Evolutionary conservation across 2,329 filamentous ascomycete genomes (phyloP).

Genomic region (Apiospora arundinis): DNA sequence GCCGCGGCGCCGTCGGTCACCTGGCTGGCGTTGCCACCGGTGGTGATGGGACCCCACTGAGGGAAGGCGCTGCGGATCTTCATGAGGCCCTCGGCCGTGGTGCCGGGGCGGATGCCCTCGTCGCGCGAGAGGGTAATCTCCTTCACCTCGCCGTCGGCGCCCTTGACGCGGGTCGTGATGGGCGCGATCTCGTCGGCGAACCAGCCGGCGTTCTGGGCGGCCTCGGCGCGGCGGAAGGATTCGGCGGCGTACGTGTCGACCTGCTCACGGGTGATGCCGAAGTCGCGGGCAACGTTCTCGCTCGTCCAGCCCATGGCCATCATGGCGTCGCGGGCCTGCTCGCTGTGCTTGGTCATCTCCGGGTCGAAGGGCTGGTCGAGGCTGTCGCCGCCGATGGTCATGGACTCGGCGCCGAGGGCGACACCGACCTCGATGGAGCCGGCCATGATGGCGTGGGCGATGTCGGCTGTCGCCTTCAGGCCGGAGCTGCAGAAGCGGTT

Average conservation of each 20-base stretch:
- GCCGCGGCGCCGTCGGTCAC: conserved; percentile 93
- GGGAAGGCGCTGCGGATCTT: conserved; percentile 94
- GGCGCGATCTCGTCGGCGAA: conserved; percentile 95
- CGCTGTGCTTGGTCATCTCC: conserved; percentile 71
- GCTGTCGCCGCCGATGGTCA: conserved; percentile 76
- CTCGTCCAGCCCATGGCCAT: conserved; percentile 98
- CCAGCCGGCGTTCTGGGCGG: conserved; percentile 87
- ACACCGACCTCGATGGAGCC: conserved; percentile 88
- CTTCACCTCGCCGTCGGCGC: conserved; percentile 79
- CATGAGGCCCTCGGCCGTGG: conserved; percentile 78
- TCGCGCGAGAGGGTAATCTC: conserved; percentile 82
- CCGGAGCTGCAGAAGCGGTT: conserved; percentile 99
- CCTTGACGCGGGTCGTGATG: conserved; percentile 82
- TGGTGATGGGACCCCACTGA: conserved; percentile 84
- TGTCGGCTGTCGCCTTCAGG: conserved; percentile 93
- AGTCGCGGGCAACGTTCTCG: conserved; percentile 93
- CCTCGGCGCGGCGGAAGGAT: conserved; percentile 86
- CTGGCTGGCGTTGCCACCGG: conserved; percentile 93
- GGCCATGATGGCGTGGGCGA: conserved; percentile 82
- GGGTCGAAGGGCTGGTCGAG: conserved; percentile 78
- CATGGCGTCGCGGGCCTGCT: conserved; percentile 85
- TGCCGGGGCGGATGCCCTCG: conserved; percentile 90
- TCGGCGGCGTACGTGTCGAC: conserved; percentile 89
- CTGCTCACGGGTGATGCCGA: conserved; percentile 77
- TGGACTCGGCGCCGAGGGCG: conserved; percentile 86